Evolutionary conservation across 108 stramenopile species (phyloP), one percentile per base, ranked within the genome.

Genomic region (Aurantiochytrium sp.): DNA sequence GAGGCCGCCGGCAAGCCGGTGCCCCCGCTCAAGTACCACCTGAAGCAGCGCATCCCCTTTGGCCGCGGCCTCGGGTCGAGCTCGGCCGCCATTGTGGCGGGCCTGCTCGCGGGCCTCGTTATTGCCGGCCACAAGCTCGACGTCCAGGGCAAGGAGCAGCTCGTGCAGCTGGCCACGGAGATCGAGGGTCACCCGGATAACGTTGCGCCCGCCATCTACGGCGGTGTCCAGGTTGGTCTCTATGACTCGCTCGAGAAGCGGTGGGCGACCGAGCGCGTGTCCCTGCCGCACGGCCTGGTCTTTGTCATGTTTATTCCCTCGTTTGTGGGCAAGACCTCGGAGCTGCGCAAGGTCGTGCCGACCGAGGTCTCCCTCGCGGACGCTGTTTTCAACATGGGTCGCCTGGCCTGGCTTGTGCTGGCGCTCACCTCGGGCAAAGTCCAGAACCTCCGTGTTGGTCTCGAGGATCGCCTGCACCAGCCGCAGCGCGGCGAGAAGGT

Each of bases 121-220:
- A 89, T 99, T 86, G 97, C 98, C 10, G 98, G 98, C 34, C 97
- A 98, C 92, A 88, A 95, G 88, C 91, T 98, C 91, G 96, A 97
- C 27, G 96, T 96, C 86, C 97, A 97, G 97, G 96, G 96, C 69
- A 91, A 92, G 31, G 98, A 99, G 92, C 96, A 95, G 81, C 90
- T 99, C 55, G 92, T 99, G 89, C 97, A 99, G 88, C 95, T 99
- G 91, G 98, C 98, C 3, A 95, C 97, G 15, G 95, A 92, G 50
- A 99, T 99, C 86, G 98, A 99, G 95, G 98, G 96, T 21, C 98
- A 99, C 91, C 98, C 98, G 8, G 98, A 99, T 86, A 99, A 99
- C 88, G 98, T 98, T 6, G 97, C 98, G 30, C 98, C 98, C 2
- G 97, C 93, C 17, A 98, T 99, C 86, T 99, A 99, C 88, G 98